phyloP scores from a whole-genome alignment of 805 yeast genomes.

The Metschnikowia koreensis region DNA sequence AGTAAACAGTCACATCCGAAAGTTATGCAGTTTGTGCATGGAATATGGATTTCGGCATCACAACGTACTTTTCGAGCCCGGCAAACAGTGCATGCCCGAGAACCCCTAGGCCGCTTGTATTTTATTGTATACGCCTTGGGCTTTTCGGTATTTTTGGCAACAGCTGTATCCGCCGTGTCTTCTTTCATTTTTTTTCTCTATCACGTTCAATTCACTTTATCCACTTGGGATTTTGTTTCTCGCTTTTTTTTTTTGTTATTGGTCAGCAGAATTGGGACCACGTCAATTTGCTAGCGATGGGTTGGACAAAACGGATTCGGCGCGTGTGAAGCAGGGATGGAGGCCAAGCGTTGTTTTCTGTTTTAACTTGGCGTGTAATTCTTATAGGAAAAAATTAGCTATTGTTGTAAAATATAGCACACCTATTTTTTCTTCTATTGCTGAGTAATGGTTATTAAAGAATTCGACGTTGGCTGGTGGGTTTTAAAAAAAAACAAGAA shows the following conservation, averaged over 20 bases:
- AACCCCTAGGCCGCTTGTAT: conserved; percentile 57
- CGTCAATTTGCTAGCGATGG: not conserved
- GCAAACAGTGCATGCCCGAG: conserved; percentile 76
- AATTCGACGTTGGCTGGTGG: not conserved
- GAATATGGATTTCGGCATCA: conserved; percentile 57
- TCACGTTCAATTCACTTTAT: no score
- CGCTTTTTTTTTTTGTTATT: not conserved
- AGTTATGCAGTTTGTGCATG: conserved; percentile 64
- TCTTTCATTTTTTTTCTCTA: not conserved
- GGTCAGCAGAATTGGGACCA: not conserved
- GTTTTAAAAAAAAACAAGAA: not conserved
- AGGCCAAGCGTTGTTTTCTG: no score
- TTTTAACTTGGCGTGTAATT: no score
- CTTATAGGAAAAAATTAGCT: no score
- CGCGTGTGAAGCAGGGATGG: not conserved
- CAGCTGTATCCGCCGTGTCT: not conserved
- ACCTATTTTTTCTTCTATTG: no score
- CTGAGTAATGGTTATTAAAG: not conserved
- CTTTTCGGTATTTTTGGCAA: not conserved
- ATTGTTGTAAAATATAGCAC: no score
- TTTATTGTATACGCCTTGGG: conserved; percentile 41
- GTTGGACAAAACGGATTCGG: not conserved
- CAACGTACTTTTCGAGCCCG: conserved; percentile 79
- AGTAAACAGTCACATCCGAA: conserved; percentile 70
- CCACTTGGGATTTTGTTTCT: not conserved